Evolutionary conservation across 164 flowering plant species (phyloP).

Genomic region (Annona cherimola): DNA sequence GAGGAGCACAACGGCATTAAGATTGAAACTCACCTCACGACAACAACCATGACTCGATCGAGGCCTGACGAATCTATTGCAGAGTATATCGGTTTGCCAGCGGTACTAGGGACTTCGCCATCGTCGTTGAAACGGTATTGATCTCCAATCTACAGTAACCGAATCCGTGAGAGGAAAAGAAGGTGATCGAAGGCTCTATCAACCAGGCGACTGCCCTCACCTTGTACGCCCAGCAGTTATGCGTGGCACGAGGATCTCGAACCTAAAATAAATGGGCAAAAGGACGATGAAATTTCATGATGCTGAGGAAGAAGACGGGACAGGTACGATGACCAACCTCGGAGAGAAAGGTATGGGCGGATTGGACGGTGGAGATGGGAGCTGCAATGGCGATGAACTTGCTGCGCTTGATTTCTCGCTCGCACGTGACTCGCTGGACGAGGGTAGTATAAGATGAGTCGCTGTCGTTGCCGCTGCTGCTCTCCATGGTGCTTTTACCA

Average conservation of each 20-base stretch:
- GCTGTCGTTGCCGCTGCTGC: slow-evolving; percentile 2
- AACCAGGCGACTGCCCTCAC: slow-evolving; percentile 22
- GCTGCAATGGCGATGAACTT: slow-evolving; percentile 93
- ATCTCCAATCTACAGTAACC: slow-evolving; percentile 61
- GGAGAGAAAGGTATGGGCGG: slow-evolving; percentile 67
- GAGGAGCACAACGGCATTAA: not conserved
- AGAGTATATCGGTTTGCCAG: slow-evolving; percentile 90
- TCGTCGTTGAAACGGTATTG: slow-evolving; percentile 79
- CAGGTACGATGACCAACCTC: slow-evolving; percentile 32
- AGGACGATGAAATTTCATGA: not conserved
- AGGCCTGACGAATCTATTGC: slow-evolving; percentile 83
- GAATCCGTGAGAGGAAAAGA: not conserved
- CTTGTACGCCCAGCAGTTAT: slow-evolving; percentile 99
- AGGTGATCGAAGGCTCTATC: not conserved
- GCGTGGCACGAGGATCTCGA: slow-evolving; percentile 71
- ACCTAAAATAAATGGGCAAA: slow-evolving; percentile 35
- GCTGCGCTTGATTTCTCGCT: slow-evolving; percentile 77
- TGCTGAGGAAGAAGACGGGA: not conserved
- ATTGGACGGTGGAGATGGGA: slow-evolving; percentile 53
- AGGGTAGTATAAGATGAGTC: slow-evolving; percentile 52
- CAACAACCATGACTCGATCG: slow-evolving; percentile 94
- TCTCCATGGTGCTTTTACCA: not conserved
- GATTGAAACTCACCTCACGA: slow-evolving; percentile 53
- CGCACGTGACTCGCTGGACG: slow-evolving; percentile 41
- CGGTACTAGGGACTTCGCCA: slow-evolving; percentile 96